Percentiles rank a stretch among this genome's conserved stretches.
Evolutionary conservation across 1,139 yeast genomes (phyloP).

Genomic region (Yamadazyma oceani): DNA sequence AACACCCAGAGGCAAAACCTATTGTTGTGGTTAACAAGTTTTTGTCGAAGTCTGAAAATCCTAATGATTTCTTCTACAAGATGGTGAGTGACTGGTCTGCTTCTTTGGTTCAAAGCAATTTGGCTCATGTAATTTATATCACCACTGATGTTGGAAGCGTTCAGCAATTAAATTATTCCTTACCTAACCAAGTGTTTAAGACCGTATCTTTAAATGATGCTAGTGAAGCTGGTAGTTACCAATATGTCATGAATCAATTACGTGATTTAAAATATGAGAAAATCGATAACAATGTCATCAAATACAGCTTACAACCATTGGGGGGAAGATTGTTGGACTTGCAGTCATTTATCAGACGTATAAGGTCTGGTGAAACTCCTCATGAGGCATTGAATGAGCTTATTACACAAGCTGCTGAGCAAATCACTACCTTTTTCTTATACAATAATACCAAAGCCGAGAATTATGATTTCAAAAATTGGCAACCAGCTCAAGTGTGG

Average conservation of each 20-base stretch:
- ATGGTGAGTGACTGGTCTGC: constrained; percentile 90
- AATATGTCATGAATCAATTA: constrained; percentile 67
- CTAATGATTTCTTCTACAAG: constrained; percentile 67
- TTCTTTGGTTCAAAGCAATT: constrained; percentile 66
- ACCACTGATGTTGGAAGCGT: constrained; percentile 84
- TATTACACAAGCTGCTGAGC: constrained; percentile 83
- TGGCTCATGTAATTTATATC: constrained; percentile 86
- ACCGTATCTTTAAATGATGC: constrained; percentile 80
- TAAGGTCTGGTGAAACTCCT: constrained; percentile 85
- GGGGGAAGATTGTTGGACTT: constrained; percentile 96
- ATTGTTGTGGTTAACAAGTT: constrained; percentile 81
- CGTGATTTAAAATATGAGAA: constrained; percentile 24
- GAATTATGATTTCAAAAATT: constrained; percentile 35
- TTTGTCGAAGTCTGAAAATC: constrained; percentile 51
- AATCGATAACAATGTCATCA: constrained; percentile 38
- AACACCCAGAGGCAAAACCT: constrained; percentile 85
- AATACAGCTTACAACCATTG: constrained; percentile 59
- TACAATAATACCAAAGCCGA: constrained; percentile 32
- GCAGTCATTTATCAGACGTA: constrained; percentile 85
- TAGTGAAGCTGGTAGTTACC: constrained; percentile 63
- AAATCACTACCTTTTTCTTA: constrained; percentile 78
- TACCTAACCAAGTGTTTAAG: constrained; percentile 88
- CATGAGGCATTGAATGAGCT: constrained; percentile 73
- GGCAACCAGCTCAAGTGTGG: constrained; percentile 90
- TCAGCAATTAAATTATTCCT: constrained; percentile 62